These are phyloP conservation scores for Fusarium pseudonygamai DNA, from an alignment of 2,329 filamentous ascomycete genomes.

Conservation along the genomic window DNA sequence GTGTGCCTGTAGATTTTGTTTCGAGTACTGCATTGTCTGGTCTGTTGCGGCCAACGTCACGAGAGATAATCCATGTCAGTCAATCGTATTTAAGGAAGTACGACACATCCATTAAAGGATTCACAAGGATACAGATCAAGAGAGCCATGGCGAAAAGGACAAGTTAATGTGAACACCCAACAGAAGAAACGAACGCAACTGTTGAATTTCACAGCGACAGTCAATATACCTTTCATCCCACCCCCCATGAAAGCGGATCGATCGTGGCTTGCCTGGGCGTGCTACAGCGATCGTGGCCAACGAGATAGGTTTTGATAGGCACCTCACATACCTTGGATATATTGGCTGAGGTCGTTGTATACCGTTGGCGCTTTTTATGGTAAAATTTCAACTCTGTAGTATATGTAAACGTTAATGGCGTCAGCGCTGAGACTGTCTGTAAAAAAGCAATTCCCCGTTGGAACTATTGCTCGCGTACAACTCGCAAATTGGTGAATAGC, in stretches of 20 bases:
- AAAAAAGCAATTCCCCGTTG: slow-evolving; percentile 35
- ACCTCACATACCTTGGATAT: neutral
- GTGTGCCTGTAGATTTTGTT: neutral
- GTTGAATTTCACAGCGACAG: neutral
- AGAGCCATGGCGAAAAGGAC: neutral
- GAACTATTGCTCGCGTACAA: neutral
- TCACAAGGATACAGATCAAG: neutral
- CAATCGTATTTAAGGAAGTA: neutral
- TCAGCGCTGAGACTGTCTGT: slow-evolving; percentile 19
- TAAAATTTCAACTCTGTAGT: neutral
- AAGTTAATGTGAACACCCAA: neutral
- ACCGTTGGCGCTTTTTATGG: neutral
- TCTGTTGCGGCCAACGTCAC: neutral
- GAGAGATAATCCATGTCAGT: neutral
- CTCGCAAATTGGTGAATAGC: neutral
- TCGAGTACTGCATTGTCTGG: neutral
- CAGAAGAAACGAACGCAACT: neutral
- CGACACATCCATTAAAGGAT: neutral
- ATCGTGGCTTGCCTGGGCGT: slow-evolving; percentile 26
- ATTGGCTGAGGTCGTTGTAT: neutral
- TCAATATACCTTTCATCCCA: neutral
- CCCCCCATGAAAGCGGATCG: neutral
- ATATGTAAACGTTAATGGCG: slow-evolving; percentile 22
- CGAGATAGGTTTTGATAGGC: neutral
- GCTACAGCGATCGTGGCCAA: slow-evolving; percentile 8